phyloP scores from a whole-genome alignment of 495 filamentous ascomycete species.

The Symbiotaphrina buchneri region DNA sequence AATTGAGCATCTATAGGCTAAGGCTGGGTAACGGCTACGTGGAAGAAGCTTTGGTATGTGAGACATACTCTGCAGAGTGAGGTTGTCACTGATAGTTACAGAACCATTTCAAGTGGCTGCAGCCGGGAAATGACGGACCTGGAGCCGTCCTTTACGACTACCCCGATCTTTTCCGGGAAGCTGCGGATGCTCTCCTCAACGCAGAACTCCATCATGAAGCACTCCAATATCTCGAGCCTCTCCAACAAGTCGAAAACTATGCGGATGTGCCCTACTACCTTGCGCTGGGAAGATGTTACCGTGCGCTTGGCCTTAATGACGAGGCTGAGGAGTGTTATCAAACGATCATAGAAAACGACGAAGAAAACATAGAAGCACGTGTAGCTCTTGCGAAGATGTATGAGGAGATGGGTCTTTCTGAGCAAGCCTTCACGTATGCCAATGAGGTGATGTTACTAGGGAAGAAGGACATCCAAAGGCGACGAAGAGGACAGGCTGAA shows the following conservation, averaged over 20 bases:
- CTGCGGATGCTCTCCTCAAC: conserved; percentile 42
- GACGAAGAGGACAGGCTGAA: conserved; percentile 2
- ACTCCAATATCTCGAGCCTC: conserved; percentile 47
- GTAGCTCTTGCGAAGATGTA: conserved; percentile 62
- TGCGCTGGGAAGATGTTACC: conserved; percentile 51
- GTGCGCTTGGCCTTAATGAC: conserved; percentile 30
- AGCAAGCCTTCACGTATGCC: conserved; percentile 50
- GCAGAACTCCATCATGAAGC: conserved; percentile 34
- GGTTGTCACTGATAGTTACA: conserved; percentile 9
- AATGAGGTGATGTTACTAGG: conserved; percentile 47
- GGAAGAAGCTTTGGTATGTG: conserved; percentile 54
- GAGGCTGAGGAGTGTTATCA: conserved; percentile 58
- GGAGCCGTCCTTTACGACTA: conserved; percentile 33
- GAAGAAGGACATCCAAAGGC: conserved; percentile 10
- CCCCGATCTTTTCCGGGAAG: conserved; percentile 54
- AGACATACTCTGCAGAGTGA: background rate
- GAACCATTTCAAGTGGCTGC: conserved; percentile 41
- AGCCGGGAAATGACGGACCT: conserved; percentile 26
- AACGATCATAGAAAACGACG: conserved; percentile 43
- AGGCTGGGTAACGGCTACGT: conserved; percentile 32
- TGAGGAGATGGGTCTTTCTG: conserved; percentile 39
- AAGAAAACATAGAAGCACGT: conserved; percentile 44
- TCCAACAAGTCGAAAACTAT: conserved; percentile 32
- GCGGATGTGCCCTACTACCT: conserved; percentile 39
- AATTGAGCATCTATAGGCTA: conserved; percentile 62